Conservation (phyloP, 2,329 filamentous ascomycete species). For the Blumeria graminis region DNA sequence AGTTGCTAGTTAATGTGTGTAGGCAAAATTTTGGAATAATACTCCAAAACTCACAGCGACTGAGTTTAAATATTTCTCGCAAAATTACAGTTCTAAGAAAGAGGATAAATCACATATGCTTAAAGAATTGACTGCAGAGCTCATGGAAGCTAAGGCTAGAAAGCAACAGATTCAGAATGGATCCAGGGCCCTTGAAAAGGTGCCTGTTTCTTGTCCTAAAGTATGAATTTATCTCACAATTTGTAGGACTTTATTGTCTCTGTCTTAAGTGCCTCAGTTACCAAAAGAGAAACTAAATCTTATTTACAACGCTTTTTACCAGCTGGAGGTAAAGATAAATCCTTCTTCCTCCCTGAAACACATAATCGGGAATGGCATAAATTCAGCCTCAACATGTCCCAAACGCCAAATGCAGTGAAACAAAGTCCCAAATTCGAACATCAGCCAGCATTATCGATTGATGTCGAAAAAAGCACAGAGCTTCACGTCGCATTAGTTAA, state of each 20-base stretch:
- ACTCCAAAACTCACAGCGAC: constrained; percentile 3
- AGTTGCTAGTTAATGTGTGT: constrained; percentile 2
- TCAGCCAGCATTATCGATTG: constrained; percentile 16
- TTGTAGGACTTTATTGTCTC: constrained; percentile 65
- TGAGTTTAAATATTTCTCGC: constrained; percentile 1
- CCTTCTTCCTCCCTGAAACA: background rate
- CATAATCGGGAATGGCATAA: constrained; percentile 13
- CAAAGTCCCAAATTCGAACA: constrained; percentile 35
- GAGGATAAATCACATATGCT: constrained; percentile 7
- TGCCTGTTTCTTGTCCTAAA: constrained; percentile 11
- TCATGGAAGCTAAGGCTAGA: constrained; percentile 11
- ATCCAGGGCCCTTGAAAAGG: constrained; percentile 24
- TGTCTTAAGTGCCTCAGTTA: constrained; percentile 68
- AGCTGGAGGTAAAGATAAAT: constrained; percentile 10
- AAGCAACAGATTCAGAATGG: constrained; percentile 21
- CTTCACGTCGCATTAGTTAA: constrained; percentile 72
- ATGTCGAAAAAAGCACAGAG: constrained; percentile 11
- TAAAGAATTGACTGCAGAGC: constrained; percentile 11
- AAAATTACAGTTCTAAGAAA: constrained; percentile 5
- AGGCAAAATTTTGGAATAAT: constrained; percentile 12
- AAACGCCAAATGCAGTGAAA: constrained; percentile 32
- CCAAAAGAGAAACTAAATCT: constrained; percentile 74
- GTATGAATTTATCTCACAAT: constrained; percentile 3
- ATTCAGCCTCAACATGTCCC: constrained; percentile 36
- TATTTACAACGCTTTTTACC: constrained; percentile 65